Conservation (phyloP, 257 asterid species). For the Osmanthus fragrans region DNA sequence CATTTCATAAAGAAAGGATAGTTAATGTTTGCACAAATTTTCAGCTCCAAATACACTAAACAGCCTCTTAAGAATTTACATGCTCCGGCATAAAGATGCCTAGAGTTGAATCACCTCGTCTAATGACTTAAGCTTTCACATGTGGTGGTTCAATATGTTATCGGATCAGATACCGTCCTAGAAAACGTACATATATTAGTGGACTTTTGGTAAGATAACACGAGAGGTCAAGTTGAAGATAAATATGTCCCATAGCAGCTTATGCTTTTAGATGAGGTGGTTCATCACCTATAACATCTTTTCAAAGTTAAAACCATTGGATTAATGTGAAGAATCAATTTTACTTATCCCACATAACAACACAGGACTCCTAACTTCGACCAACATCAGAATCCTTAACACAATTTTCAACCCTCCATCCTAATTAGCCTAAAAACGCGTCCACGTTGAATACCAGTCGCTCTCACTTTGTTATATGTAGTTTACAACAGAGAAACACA, state of each 20-base stretch:
- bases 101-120: background rate
- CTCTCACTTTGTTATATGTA: conserved; percentile 7
- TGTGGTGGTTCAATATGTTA: background rate
- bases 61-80: background rate
- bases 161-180: background rate
- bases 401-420: background rate
- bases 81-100: background rate
- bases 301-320: background rate
- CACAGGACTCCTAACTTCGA: background rate
- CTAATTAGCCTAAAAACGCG: conserved; percentile 4
- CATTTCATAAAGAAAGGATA: background rate
- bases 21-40: background rate
- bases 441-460: background rate
- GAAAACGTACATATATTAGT: background rate
- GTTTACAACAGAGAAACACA: background rate
- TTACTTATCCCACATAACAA: background rate
- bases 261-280: background rate
- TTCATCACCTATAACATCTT: background rate
- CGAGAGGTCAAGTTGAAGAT: background rate
- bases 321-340: background rate
- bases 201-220: background rate
- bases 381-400: background rate
- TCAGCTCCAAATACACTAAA: background rate
- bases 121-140: background rate
- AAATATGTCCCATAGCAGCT: background rate